These are phyloP conservation scores for Aureobasidium mangrovei DNA, from an alignment of 2,329 filamentous ascomycete genomes.

Conservation along the genomic window DNA sequence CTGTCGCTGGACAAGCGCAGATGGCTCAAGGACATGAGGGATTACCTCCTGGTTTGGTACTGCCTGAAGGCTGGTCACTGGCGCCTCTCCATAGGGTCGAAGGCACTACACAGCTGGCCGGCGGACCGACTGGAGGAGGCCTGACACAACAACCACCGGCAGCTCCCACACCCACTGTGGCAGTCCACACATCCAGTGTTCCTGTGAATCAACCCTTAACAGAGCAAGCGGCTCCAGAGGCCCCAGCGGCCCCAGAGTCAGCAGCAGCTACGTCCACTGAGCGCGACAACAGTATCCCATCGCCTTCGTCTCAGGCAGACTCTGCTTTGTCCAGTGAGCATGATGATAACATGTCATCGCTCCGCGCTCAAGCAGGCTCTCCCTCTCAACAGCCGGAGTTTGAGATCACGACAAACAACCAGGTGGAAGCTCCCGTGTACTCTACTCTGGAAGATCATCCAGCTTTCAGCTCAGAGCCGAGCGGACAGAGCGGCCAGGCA, in stretches of 20 bases:
- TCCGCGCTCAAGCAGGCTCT: too few species aligned
- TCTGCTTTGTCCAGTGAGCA: too few species aligned
- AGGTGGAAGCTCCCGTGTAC: neutral
- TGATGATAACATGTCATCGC: too few species aligned
- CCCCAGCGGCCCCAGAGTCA: neutral
- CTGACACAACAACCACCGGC: neutral
- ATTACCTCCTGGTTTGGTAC: constrained; percentile 42
- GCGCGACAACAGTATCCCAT: too few species aligned
- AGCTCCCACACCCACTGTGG: neutral
- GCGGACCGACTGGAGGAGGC: neutral
- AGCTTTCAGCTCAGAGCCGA: neutral
- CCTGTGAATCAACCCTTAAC: neutral
- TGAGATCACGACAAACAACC: too few species aligned
- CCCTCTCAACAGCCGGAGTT: too few species aligned
- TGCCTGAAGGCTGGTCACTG: constrained; percentile 46
- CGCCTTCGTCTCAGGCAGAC: too few species aligned
- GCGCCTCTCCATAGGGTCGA: constrained; percentile 36
- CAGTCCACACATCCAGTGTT: neutral
- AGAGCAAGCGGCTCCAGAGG: neutral
- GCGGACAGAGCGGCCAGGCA: constrained; percentile 2
- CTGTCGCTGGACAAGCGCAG: constrained; percentile 24
- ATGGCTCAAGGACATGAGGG: constrained; percentile 36
- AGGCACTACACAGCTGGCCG: neutral
- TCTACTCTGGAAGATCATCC: too few species aligned
- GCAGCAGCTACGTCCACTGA: too few species aligned